phyloP scores from a whole-genome alignment of 2,329 filamentous ascomycete genomes.

The Paracoccidioides lutzii region DNA sequence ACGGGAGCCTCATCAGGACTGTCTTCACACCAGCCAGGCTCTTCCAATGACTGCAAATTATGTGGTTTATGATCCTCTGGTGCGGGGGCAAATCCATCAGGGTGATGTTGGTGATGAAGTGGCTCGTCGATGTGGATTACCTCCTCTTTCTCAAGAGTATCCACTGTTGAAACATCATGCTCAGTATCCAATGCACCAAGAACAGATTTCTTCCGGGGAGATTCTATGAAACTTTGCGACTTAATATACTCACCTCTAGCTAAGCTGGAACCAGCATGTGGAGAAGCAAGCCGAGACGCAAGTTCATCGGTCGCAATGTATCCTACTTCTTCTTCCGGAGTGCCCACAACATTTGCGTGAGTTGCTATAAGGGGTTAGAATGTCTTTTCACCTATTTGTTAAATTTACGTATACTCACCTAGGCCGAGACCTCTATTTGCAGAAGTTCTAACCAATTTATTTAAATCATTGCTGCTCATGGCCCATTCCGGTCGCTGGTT shows the following conservation, averaged over 20 bases:
- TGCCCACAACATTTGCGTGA: conserved; percentile 50
- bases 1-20: conserved; percentile 61
- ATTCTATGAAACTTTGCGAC: conserved; percentile 31
- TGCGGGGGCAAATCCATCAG: conserved; percentile 39
- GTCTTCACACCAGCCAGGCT: conserved; percentile 30
- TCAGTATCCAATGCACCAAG: conserved; percentile 30
- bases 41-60: conserved; percentile 31
- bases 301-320: conserved; percentile 82
- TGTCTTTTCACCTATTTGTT: background rate
- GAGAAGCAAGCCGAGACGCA: conserved; percentile 60
- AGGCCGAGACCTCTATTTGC: conserved; percentile 38
- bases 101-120: conserved; percentile 29
- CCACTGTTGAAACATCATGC: conserved; percentile 23
- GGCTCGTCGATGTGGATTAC: conserved; percentile 66
- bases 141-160: conserved; percentile 20
- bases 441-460: conserved; percentile 72
- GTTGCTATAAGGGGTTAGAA: conserved; percentile 39
- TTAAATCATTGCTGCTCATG: conserved; percentile 78
- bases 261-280: conserved; percentile 32
- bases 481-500: conserved; percentile 60
- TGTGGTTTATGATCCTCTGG: conserved; percentile 36
- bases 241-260: conserved; percentile 23
- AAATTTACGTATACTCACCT: conserved; percentile 32
- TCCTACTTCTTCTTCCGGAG: conserved; percentile 81
- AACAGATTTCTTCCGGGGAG: conserved; percentile 39